phyloP scores from a whole-genome alignment of 1,139 yeast species.

The Lipomyces yarrowii region DNA sequence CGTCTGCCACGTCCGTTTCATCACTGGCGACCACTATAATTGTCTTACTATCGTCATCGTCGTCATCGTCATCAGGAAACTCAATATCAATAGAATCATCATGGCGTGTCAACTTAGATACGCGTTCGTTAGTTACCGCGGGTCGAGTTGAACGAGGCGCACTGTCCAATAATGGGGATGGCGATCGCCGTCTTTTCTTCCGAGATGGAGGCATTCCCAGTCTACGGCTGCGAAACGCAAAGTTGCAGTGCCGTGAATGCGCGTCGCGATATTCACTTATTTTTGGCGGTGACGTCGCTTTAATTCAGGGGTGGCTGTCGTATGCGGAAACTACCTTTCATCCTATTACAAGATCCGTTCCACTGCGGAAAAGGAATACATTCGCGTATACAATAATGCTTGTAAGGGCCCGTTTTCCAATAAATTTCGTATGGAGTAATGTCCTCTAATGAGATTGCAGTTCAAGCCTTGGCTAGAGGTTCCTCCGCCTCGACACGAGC shows the following conservation, averaged over 20 bases:
- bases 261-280: too few relatives aligned
- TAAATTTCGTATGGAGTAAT: not conserved
- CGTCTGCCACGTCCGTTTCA: not conserved
- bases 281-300: not conserved
- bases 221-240: not conserved
- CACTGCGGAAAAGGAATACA: too few relatives aligned
- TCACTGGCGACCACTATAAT: not conserved
- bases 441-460: slow-evolving; percentile 37
- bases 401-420: not conserved
- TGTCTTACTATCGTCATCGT: not conserved
- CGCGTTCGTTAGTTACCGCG: not conserved
- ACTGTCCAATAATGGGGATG: not conserved
- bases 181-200: not conserved
- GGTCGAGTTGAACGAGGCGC: not conserved
- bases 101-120: not conserved
- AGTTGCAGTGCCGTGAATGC: not conserved
- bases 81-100: not conserved
- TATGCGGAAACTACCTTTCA: not conserved
- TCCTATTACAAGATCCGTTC: too few relatives aligned
- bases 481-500: slow-evolving; percentile 57
- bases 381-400: too few relatives aligned
- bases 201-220: not conserved
- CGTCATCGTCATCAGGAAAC: slow-evolving; percentile 1
- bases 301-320: not conserved
- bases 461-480: slow-evolving; percentile 60